Evolutionary conservation across 805 yeast genomes (phyloP).

Genomic region (Lipomyces sp.): DNA sequence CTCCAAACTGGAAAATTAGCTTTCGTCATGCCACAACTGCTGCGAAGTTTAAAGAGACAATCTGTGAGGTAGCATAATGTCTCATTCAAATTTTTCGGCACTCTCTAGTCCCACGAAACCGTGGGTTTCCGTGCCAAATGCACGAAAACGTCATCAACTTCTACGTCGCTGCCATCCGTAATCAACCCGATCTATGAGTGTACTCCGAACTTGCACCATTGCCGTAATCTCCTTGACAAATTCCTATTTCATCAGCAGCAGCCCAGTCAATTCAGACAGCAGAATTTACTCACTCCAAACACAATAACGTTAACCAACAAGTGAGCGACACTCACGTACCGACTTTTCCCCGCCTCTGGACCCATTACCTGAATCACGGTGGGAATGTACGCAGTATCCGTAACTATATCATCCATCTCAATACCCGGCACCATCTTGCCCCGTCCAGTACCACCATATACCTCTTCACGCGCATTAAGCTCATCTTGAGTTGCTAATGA

Average conservation of each 20-base stretch:
- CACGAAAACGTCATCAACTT: not conserved
- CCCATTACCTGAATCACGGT: slow-evolving; percentile 30
- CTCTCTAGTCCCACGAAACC: not conserved
- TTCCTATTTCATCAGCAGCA: slow-evolving; percentile 24
- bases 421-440: slow-evolving; percentile 16
- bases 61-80: too few relatives aligned
- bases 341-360: slow-evolving; percentile 21
- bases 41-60: not conserved
- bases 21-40: not conserved
- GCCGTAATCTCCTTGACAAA: slow-evolving; percentile 43
- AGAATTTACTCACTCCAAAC: slow-evolving; percentile 15
- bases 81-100: too few relatives aligned
- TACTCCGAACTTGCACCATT: slow-evolving; percentile 39
- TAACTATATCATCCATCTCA: slow-evolving; percentile 33
- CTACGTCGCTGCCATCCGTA: slow-evolving; percentile 28
- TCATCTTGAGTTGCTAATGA: slow-evolving; percentile 13
- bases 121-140: not conserved
- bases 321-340: slow-evolving; percentile 38
- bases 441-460: slow-evolving; percentile 2
- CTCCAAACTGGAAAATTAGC: too few relatives aligned
- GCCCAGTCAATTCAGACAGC: not conserved
- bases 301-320: slow-evolving; percentile 40
- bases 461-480: not conserved
- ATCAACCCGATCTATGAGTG: slow-evolving; percentile 25
- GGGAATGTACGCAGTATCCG: slow-evolving; percentile 21